These are phyloP conservation scores for Byssochlamys sp. DNA, from an alignment of 2,329 filamentous ascomycete genomes.

Conservation along the genomic window DNA sequence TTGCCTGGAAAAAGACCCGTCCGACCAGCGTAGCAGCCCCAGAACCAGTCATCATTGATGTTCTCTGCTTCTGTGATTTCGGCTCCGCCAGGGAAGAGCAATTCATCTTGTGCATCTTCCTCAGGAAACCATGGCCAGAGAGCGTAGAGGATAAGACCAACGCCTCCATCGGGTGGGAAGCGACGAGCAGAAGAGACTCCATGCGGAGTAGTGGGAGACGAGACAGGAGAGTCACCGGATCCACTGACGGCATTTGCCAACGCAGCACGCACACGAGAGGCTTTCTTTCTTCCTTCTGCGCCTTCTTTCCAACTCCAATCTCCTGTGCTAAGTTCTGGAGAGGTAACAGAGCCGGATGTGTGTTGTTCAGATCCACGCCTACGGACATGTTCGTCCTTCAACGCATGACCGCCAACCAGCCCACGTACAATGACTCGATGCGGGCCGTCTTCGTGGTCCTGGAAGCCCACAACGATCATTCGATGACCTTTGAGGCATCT, in stretches of 20 bases:
- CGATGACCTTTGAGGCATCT: conserved; percentile 71
- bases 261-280: conserved; percentile 20
- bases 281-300: conserved; percentile 28
- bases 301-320: conserved; percentile 38
- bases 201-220: conserved; percentile 51
- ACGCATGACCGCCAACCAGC: conserved; percentile 64
- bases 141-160: conserved; percentile 55
- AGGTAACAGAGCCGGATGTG: conserved; percentile 8
- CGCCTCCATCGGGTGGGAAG: conserved; percentile 68
- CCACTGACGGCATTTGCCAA: conserved; percentile 5
- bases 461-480: conserved; percentile 72
- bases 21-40: conserved; percentile 72
- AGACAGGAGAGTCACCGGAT: conserved; percentile 3
- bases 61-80: conserved; percentile 76
- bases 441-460: conserved; percentile 57
- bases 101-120: conserved; percentile 51
- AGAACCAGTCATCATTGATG: conserved; percentile 84
- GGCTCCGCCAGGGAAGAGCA: conserved; percentile 73
- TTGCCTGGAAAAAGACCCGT: conserved; percentile 71
- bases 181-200: conserved; percentile 11
- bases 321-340: conserved; percentile 20
- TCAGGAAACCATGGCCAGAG: conserved; percentile 71
- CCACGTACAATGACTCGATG: conserved; percentile 60
- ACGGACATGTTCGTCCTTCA: conserved; percentile 50
- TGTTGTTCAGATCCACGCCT: not conserved